A percentile compares a stretch with the other conserved stretches of the same genome.
These are phyloP conservation scores for Pestalotiopsis fici DNA, from an alignment of 2,329 filamentous ascomycete species.

Conservation along the genomic window DNA sequence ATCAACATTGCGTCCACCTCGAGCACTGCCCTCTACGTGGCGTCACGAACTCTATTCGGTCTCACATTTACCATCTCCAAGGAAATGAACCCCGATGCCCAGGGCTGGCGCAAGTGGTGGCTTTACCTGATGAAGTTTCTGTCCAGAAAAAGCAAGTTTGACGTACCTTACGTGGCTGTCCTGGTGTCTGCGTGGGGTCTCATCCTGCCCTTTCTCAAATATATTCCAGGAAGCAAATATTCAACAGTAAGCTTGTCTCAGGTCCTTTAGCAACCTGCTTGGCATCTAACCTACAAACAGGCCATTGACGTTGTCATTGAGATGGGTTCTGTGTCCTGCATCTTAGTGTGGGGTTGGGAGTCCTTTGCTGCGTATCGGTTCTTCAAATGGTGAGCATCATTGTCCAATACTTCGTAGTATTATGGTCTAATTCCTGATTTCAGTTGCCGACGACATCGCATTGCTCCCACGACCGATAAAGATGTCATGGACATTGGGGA, in stretches of 20 bases:
- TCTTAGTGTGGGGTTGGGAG: neutral
- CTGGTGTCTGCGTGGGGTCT: neutral
- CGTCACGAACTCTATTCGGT: neutral
- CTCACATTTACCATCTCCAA: neutral
- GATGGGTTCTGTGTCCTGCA: neutral
- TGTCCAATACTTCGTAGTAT: too few species aligned
- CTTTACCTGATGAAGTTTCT: neutral
- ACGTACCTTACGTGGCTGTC: neutral
- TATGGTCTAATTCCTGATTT: neutral
- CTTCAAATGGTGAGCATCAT: neutral
- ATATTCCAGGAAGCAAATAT: neutral
- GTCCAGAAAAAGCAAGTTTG: neutral
- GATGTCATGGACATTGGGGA: neutral
- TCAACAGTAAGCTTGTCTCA: neutral
- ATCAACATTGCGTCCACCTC: neutral
- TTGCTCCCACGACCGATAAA: neutral
- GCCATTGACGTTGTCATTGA: neutral
- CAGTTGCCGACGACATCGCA: neutral
- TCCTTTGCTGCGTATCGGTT: neutral
- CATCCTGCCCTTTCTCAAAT: neutral
- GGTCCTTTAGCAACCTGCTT: neutral
- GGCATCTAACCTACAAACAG: neutral
- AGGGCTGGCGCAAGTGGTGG: too few species aligned
- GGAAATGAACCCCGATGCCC: neutral
- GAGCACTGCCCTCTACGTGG: neutral